A percentile compares a stretch with the other conserved stretches of the same genome.
Evolutionary conservation across 2,329 filamentous ascomycete species (phyloP).

Genomic region (Fusarium siculi): DNA sequence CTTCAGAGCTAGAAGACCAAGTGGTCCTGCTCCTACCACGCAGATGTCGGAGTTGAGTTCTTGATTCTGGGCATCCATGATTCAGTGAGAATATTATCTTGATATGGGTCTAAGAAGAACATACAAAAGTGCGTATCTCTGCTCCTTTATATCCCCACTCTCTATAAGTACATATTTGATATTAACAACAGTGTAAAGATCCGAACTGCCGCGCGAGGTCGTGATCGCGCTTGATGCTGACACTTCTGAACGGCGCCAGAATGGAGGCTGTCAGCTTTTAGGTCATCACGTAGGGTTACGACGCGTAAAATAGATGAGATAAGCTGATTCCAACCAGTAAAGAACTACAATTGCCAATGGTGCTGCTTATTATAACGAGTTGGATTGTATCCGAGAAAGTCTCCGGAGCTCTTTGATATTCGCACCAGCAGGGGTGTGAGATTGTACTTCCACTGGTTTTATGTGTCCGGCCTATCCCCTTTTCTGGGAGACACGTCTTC

Average conservation of each 20-base stretch:
- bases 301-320: background rate
- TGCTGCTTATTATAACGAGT: background rate
- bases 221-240: slow-evolving; percentile 9
- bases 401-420: slow-evolving; percentile 10
- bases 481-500: background rate
- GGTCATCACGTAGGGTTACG: background rate
- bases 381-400: slow-evolving; percentile 23
- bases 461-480: slow-evolving; percentile 2
- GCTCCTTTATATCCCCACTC: slow-evolving; percentile 6
- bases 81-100: background rate
- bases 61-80: slow-evolving; percentile 29
- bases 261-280: slow-evolving; percentile 19
- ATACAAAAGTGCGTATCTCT: background rate
- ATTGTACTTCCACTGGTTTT: background rate
- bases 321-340: background rate
- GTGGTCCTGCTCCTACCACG: slow-evolving; percentile 46
- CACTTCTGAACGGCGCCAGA: background rate
- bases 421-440: background rate
- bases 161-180: background rate
- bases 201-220: background rate
- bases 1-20: slow-evolving; percentile 55
- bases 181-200: background rate
- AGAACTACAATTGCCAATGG: background rate
- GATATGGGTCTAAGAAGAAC: background rate
- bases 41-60: slow-evolving; percentile 41